Base-by-base conservation (phyloP, 2,329 filamentous ascomycete genomes). In the Phialophora tarda region DNA sequence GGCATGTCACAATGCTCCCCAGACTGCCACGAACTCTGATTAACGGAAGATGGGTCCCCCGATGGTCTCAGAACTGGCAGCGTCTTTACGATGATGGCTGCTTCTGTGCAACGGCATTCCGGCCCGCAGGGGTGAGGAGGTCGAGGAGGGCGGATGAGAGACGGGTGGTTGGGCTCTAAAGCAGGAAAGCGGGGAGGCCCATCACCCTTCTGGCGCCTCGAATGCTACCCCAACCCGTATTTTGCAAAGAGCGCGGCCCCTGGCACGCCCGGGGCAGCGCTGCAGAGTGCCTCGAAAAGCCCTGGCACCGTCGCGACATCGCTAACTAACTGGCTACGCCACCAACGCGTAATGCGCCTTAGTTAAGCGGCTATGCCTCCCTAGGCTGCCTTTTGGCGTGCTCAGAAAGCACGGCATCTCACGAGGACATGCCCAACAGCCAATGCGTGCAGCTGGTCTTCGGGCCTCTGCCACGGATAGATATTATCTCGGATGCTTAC, bases 11-110 rank as follows among this genome's bases (percentile, higher is more conserved):
- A 32, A 48, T 50, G 14, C 41, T 3, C 57, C 30, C 34, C 59
- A 41, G 47, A 61, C 59, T 47, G 57, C 48, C 57, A 59, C 57
- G 41, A 50, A 50, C 38, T 50, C 57, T 59, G 57, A 50, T 48
- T 59, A 32, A 50, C 26, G 57, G 44, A 59, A 48, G 26, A 44
- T 59, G 57, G 57, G 24, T 47, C 11, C 57, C 30, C 26, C 57
- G 38, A 14, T 8, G 57, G 57, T 50, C 41, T 50, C 41, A 59
- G 57, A 59, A 21, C 41, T 30, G 57, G 57, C 24, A 44, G 41
- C 14, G 38, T 59, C 57, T 59, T 38, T 24, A 59, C 47, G 57
- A 59, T 38, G 57, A 48, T 34, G 41, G 41, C 38, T 47, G 21
- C 26, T 34, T 44, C 14, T 44, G 55, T 58, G 55, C 44, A 41